phyloP scores from a whole-genome alignment of 2,329 filamentous ascomycete species.

The Dendrostoma leiphaemia region DNA sequence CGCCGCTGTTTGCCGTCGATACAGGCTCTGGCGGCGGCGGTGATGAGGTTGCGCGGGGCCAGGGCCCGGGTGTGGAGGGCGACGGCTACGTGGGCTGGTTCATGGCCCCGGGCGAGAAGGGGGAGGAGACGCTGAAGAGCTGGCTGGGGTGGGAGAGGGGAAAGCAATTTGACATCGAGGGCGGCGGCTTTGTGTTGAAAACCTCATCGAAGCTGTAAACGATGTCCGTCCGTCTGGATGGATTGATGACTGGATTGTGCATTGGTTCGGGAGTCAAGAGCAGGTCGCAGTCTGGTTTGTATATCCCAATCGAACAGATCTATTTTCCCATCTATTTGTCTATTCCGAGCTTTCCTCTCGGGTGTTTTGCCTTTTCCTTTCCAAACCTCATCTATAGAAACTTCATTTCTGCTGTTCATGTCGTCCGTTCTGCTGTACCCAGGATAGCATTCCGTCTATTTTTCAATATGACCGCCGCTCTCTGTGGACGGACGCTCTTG shows the following conservation, averaged over 20 bases:
- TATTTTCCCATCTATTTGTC: neutral
- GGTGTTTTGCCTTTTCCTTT: neutral
- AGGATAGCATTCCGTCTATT: too few relatives aligned
- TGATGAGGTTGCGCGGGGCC: constrained; percentile 48
- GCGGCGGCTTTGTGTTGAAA: constrained; percentile 54
- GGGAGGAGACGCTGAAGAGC: constrained; percentile 62
- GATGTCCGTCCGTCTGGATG: neutral
- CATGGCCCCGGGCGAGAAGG: constrained; percentile 67
- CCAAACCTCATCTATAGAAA: neutral
- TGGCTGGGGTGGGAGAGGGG: constrained; percentile 81
- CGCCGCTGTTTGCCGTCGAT: constrained; percentile 65
- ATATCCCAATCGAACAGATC: neutral
- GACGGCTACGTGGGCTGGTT: constrained; percentile 62
- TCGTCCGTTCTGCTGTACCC: too few relatives aligned
- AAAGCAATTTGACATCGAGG: constrained; percentile 67
- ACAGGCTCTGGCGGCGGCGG: constrained; percentile 32
- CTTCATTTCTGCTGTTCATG: too few relatives aligned
- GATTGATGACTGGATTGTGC: too few relatives aligned
- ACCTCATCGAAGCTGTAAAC: constrained; percentile 43
- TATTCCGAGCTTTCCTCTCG: neutral
- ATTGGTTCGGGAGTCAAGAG: neutral
- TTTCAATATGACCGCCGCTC: too few relatives aligned
- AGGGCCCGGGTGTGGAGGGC: constrained; percentile 64
- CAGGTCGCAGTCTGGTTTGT: neutral
- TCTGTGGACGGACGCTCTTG: too few relatives aligned